These are phyloP conservation scores for Xerocomellus dryophilus DNA, from an alignment of 768 basidiomycete species.

Conservation along the genomic window DNA sequence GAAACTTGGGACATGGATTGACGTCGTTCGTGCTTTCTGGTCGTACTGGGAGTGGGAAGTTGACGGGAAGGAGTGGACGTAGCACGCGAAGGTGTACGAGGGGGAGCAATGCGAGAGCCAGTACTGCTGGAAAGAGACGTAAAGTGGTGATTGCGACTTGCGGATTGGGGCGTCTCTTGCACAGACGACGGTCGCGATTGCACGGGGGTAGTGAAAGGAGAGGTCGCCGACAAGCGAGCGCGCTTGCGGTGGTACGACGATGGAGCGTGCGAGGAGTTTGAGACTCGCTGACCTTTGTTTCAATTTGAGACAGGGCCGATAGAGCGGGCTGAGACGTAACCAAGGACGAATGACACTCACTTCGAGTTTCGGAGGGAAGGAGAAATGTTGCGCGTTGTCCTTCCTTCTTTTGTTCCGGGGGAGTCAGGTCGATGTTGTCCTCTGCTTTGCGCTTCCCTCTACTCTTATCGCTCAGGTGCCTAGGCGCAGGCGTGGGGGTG, in stretches of 20 bases:
- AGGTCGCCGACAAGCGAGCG: conserved; percentile 49
- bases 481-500: conserved; percentile 33
- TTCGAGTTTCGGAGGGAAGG: conserved; percentile 50
- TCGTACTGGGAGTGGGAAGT: conserved; percentile 23
- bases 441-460: conserved; percentile 74
- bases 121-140: conserved; percentile 37
- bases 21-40: conserved; percentile 35
- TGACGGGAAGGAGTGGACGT: conserved; percentile 35
- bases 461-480: conserved; percentile 33
- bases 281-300: conserved; percentile 50
- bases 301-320: conserved; percentile 25
- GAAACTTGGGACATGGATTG: conserved; percentile 66
- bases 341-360: conserved; percentile 39
- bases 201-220: conserved; percentile 33
- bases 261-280: conserved; percentile 57
- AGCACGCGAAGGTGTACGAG: conserved; percentile 38
- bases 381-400: conserved; percentile 59
- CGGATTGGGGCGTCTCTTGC: conserved; percentile 26
- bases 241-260: conserved; percentile 75
- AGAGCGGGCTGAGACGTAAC: conserved; percentile 22
- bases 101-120: conserved; percentile 25
- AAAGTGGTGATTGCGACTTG: conserved; percentile 16
- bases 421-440: conserved; percentile 66
- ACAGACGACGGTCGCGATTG: conserved; percentile 32
- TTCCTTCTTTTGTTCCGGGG: conserved; percentile 58